These are phyloP conservation scores for Geranium brycei DNA, from an alignment of 345 rosid species.

Conservation along the genomic window DNA sequence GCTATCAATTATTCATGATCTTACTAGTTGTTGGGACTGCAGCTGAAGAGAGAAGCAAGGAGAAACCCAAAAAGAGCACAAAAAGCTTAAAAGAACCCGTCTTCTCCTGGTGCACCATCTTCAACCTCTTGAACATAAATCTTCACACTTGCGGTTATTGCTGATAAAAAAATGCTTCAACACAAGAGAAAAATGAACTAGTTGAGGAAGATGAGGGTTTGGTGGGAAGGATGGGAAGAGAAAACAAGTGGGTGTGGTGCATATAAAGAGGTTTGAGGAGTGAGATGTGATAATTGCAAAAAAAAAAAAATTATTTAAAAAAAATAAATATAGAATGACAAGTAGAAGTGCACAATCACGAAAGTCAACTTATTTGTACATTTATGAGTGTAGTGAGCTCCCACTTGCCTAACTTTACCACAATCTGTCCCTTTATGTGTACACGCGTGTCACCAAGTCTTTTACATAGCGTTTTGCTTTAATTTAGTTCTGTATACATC, in stretches of 20 bases:
- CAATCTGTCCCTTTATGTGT: background rate
- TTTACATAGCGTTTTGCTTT: too few relatives aligned
- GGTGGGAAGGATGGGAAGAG: background rate
- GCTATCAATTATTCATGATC: background rate
- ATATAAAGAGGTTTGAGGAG: background rate
- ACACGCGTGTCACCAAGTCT: too few relatives aligned
- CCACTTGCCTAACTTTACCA: background rate
- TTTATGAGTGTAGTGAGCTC: background rate
- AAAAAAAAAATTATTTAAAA: too few relatives aligned
- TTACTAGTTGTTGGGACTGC: slow-evolving; percentile 21
- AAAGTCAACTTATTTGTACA: background rate
- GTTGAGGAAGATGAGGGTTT: background rate
- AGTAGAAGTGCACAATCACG: background rate
- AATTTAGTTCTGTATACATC: too few relatives aligned
- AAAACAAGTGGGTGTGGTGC: background rate
- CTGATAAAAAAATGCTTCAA: too few relatives aligned
- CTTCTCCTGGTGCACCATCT: background rate
- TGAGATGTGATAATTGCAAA: background rate
- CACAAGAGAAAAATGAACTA: too few relatives aligned
- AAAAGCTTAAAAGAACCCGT: background rate
- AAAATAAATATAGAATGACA: background rate
- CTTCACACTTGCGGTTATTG: too few relatives aligned
- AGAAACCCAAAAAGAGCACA: slow-evolving; percentile 15
- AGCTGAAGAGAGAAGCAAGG: slow-evolving; percentile 9
- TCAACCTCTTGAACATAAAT: background rate